These are phyloP conservation scores for Trichoderma hamatum DNA, from an alignment of 2,329 filamentous ascomycete species.

Conservation along the genomic window DNA sequence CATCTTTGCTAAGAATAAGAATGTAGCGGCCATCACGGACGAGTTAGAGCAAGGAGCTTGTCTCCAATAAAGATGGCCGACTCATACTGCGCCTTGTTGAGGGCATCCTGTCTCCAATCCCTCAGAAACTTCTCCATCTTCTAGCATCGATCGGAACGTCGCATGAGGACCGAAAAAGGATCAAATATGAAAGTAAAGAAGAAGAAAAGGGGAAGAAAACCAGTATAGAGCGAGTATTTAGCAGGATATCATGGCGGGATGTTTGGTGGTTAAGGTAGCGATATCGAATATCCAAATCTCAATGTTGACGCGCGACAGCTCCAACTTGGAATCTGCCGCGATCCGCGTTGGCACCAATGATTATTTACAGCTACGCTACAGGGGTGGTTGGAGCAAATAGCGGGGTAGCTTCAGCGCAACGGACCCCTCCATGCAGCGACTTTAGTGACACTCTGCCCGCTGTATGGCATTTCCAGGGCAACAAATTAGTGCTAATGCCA, in stretches of 20 bases:
- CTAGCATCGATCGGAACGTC: conserved; percentile 11
- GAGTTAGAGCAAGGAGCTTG: conserved; percentile 91
- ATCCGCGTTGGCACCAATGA: not conserved
- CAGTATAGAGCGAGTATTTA: conserved; percentile 3
- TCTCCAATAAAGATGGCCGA: conserved; percentile 96
- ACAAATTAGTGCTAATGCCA: not conserved
- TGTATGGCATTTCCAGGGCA: not conserved
- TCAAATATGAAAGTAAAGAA: not conserved
- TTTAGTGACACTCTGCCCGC: not conserved
- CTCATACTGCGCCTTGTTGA: conserved; percentile 95
- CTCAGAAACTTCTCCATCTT: conserved; percentile 92
- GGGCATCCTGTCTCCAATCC: conserved; percentile 91
- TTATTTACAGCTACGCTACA: conserved; percentile 25
- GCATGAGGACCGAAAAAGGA: not conserved
- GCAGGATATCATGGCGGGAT: not conserved
- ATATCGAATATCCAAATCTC: conserved; percentile 5
- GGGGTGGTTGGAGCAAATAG: conserved; percentile 34
- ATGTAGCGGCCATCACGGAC: conserved; percentile 55
- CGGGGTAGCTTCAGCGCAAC: conserved; percentile 37
- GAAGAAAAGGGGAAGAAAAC: not conserved
- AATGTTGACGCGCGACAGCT: conserved; percentile 12
- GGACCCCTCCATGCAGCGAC: conserved; percentile 18
- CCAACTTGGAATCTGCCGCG: not conserved
- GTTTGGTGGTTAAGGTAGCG: not conserved
- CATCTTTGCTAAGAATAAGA: not conserved